Percentiles rank a stretch among this genome's conserved stretches.
Conservation (phyloP, 2,329 filamentous ascomycete genomes). For the Penicillium decumbens region DNA sequence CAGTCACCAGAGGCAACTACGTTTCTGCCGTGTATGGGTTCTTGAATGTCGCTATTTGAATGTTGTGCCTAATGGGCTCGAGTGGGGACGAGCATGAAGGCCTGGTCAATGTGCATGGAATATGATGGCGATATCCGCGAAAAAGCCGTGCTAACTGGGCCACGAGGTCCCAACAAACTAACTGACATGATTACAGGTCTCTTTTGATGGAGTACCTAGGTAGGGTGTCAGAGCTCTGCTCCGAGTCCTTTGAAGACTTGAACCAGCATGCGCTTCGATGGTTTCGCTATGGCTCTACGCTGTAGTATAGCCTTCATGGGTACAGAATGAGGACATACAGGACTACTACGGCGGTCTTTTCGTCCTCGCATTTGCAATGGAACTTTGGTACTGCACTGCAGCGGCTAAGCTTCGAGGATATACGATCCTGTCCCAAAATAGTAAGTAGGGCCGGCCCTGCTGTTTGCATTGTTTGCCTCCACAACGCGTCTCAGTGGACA, state of each 20-base stretch:
- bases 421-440: background rate
- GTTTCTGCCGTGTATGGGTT: no score
- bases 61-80: no score
- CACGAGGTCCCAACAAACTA: slow-evolving; percentile 36
- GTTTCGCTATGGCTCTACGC: background rate
- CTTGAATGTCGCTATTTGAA: no score
- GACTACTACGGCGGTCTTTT: background rate
- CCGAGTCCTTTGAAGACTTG: slow-evolving; percentile 37
- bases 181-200: slow-evolving; percentile 34
- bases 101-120: slow-evolving; percentile 26
- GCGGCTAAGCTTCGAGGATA: background rate
- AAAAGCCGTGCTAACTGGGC: slow-evolving; percentile 32
- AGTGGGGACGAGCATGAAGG: no score
- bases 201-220: slow-evolving; percentile 23
- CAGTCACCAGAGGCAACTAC: no score
- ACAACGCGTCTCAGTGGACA: background rate
- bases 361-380: background rate
- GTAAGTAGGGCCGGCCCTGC: background rate
- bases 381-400: background rate
- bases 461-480: slow-evolving; percentile 2
- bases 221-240: slow-evolving; percentile 30
- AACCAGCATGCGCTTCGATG: slow-evolving; percentile 24
- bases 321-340: background rate
- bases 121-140: slow-evolving; percentile 44
- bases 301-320: background rate